Evolutionary conservation across 306 rosid genomes (phyloP), one percentile per base, ranked within the genome.

Genomic region (Cyclanthera cordifolia): DNA sequence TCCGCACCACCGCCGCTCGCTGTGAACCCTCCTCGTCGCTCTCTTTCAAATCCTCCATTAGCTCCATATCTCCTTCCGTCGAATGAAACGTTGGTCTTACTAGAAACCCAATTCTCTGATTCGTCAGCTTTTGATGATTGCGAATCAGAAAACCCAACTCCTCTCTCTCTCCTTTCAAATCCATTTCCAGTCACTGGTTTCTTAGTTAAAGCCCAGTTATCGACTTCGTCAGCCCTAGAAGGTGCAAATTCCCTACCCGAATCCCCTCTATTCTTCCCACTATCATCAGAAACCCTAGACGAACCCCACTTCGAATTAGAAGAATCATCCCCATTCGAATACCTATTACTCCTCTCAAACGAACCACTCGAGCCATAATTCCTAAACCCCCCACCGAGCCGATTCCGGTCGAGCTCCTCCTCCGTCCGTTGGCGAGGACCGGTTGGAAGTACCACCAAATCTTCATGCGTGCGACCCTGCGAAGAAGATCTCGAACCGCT

Each of bases 381-480:
- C 60, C 73, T 80, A 47, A 87, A 87, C 0, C 95, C 95, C 0
- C 95, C 91, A 4, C 96, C 96, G 0, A 83, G 77, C 0, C 84
- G 74, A 47, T 6, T 43, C 52, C 87, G 76, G 59, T 85, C 90
- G 10, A 92, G 83, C 73, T 92, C 98, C 85, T 92, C 98, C 4
- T 88, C 89, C 11, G 96, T 75, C 10, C 96, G 89, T 78, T 89
- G 73, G 74, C 98, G 92, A 0, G 97, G 98, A 1, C 84, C 98
- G 17, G 90, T 92, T 3, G 98, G 96, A 24, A 92, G 88, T 2
- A 13, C 25, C 64, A 84, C 16, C 27, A 81, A 82, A 70, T 89
- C 95, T 27, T 84, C 77, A 12, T 41, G 72, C 2, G 77, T 73
- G 8, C 67, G 76, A 1, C 57, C 67, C 50, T 23, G 53, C 11